Conservation (phyloP, 2,329 filamentous ascomycete species). For the Alternaria gaisen region DNA sequence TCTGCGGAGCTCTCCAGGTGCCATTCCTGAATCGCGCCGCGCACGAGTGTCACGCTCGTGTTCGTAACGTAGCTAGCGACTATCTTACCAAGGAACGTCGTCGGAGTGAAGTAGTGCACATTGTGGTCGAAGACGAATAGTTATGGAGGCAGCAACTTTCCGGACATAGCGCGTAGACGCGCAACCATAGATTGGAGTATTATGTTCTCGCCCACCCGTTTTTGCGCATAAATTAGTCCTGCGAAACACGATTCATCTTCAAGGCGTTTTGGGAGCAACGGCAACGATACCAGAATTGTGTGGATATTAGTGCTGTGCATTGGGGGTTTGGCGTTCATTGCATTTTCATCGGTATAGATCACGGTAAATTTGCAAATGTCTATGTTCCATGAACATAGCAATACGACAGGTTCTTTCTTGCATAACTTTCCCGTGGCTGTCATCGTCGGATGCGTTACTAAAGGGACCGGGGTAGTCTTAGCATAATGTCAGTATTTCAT, state of each 20-base stretch:
- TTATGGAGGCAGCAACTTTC: not conserved
- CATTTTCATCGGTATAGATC: not conserved
- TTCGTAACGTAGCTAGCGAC: constrained; percentile 35
- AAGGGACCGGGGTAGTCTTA: not conserved
- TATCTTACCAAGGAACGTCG: constrained; percentile 28
- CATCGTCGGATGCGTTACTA: not conserved
- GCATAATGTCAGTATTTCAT: constrained; percentile 16
- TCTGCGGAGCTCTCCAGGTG: constrained; percentile 65
- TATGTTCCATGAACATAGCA: constrained; percentile 6
- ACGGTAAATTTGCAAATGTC: not conserved
- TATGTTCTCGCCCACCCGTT: not conserved
- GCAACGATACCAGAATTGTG: constrained; percentile 8
- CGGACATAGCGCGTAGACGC: not conserved
- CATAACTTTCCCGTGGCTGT: not conserved
- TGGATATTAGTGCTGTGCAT: constrained; percentile 6
- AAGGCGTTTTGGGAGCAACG: constrained; percentile 10
- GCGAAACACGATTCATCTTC: constrained; percentile 1
- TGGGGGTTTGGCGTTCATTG: constrained; percentile 3
- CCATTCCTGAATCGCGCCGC: constrained; percentile 64
- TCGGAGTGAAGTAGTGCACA: constrained; percentile 34
- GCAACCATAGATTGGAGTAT: not conserved
- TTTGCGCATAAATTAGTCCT: constrained; percentile 1
- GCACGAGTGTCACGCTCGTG: constrained; percentile 40
- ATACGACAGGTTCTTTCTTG: not conserved
- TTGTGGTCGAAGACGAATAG: constrained; percentile 36